Conservation (phyloP, 495 filamentous ascomycete species). For the Xylaria scruposa region DNA sequence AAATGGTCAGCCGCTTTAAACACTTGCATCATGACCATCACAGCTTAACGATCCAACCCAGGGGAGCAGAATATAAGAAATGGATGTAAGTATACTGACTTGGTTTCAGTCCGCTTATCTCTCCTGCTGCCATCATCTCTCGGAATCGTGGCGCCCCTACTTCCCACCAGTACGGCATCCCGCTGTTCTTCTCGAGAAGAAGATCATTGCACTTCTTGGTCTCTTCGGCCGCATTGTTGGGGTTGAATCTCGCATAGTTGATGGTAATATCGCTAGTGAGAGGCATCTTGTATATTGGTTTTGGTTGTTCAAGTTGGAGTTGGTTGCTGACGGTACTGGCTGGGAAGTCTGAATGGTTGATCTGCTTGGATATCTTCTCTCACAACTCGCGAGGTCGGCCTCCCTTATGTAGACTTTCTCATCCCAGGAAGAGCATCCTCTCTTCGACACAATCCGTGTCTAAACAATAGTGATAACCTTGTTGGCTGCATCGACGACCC, state of each 20-base stretch:
- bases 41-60: no score
- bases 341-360: neutral
- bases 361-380: neutral
- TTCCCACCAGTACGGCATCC: no score
- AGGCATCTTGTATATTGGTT: constrained; percentile 6
- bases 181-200: constrained; percentile 16
- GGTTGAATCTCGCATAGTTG: constrained; percentile 9
- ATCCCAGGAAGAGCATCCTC: neutral
- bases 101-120: constrained; percentile 7
- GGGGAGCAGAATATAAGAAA: no score
- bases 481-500: neutral
- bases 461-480: no score
- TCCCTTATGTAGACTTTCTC: neutral
- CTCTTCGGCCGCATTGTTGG: neutral
- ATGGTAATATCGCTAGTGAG: constrained; percentile 13
- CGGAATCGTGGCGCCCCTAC: constrained; percentile 6
- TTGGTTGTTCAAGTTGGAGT: neutral
- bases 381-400: neutral
- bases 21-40: no score
- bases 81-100: no score
- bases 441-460: neutral
- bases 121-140: constrained; percentile 15
- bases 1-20: no score
- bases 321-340: neutral
- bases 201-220: constrained; percentile 8